A percentile compares a stretch with the other conserved stretches of the same genome.
Conservation (phyloP, 495 filamentous ascomycete species). For the Lasiosphaeris hirsuta region DNA sequence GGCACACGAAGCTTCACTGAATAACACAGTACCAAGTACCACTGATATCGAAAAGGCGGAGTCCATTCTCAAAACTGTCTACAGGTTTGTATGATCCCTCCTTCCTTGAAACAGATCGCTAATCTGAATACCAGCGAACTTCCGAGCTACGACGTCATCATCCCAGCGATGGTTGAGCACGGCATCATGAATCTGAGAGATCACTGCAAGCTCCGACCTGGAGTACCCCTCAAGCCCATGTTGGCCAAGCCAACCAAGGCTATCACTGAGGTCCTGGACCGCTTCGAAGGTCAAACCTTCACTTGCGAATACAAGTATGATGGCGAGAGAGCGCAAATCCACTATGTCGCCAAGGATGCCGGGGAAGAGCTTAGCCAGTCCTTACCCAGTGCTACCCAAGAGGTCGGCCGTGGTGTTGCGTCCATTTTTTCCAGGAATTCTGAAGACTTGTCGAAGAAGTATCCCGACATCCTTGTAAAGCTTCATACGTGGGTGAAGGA, state of each 20-base stretch:
- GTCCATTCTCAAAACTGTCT: conserved; percentile 80
- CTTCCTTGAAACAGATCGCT: not conserved
- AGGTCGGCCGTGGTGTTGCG: conserved; percentile 62
- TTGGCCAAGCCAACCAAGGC: conserved; percentile 97
- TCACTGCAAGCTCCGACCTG: conserved; percentile 88
- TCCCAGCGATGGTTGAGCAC: conserved; percentile 80
- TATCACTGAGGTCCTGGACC: conserved; percentile 96
- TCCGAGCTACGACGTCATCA: conserved; percentile 91
- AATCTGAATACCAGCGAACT: conserved; percentile 61
- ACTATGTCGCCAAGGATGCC: conserved; percentile 86
- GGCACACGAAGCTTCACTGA: conserved; percentile 68
- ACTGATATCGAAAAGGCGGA: conserved; percentile 80
- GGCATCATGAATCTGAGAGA: conserved; percentile 79
- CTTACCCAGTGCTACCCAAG: conserved; percentile 48
- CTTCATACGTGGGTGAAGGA: conserved; percentile 84
- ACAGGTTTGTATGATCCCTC: conserved; percentile 55
- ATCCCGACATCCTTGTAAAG: conserved; percentile 89
- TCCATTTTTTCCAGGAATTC: conserved; percentile 97
- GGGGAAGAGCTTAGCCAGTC: conserved; percentile 52
- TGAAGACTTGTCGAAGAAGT: conserved; percentile 94
- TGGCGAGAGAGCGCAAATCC: conserved; percentile 93
- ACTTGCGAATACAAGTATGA: conserved; percentile 99
- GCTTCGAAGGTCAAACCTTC: conserved; percentile 92
- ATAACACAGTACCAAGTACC: conserved; percentile 63
- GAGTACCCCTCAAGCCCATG: conserved; percentile 97